Conservation (phyloP, 345 rosid genomes). For the Brassica incana region DNA sequence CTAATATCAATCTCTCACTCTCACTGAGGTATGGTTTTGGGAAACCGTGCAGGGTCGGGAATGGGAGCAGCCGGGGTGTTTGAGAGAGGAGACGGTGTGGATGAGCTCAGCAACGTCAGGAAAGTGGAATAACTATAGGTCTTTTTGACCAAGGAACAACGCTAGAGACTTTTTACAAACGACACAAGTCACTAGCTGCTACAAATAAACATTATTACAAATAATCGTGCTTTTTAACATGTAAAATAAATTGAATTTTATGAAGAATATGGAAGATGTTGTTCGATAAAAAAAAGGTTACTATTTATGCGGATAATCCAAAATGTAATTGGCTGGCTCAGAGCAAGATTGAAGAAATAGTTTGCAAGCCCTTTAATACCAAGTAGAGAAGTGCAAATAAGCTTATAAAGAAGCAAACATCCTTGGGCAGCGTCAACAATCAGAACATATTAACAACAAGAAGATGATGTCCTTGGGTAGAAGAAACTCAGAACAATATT, state of each 20-base stretch:
- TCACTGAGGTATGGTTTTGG: constrained; percentile 8
- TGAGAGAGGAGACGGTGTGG: constrained; percentile 70
- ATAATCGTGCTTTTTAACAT: not conserved
- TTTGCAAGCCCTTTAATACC: too few relatives aligned
- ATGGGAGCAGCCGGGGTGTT: constrained; percentile 98
- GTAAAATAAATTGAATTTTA: not conserved
- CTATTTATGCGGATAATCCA: not conserved
- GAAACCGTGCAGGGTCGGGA: constrained; percentile 66
- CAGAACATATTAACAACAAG: too few relatives aligned
- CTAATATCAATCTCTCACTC: not conserved
- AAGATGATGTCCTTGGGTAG: too few relatives aligned
- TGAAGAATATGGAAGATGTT: not conserved
- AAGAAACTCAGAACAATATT: too few relatives aligned
- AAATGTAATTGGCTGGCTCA: not conserved
- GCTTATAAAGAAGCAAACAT: too few relatives aligned
- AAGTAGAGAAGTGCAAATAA: too few relatives aligned
- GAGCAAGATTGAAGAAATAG: too few relatives aligned
- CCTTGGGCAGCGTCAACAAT: too few relatives aligned
- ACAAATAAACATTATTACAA: not conserved
- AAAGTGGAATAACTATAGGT: constrained; percentile 35
- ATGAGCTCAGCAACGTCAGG: constrained; percentile 60
- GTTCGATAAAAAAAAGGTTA: not conserved
- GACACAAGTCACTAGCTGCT: constrained; percentile 2
- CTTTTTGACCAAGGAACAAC: not conserved
- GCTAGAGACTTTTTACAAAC: not conserved